phyloP scores from a whole-genome alignment of 306 rosid genomes.

The Cucumis cinereus region DNA sequence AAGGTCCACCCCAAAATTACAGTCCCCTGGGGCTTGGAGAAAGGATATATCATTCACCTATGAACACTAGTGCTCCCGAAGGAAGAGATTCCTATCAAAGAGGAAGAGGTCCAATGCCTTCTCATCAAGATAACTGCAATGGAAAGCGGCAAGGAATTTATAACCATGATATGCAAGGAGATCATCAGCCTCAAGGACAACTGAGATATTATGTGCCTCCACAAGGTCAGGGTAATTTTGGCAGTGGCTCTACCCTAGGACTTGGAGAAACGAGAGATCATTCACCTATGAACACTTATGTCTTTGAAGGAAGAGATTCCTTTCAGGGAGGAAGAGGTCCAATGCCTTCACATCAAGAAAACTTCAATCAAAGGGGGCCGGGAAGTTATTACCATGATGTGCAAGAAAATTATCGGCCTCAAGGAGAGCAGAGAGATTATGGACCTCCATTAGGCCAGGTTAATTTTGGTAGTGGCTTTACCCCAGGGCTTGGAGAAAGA shows the following conservation, averaged over 20 bases:
- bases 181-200: background rate
- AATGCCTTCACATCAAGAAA: too few species aligned
- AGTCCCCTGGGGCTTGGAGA: constrained; percentile 39
- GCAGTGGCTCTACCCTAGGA: constrained; percentile 11
- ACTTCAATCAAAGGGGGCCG: too few species aligned
- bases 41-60: constrained; percentile 27
- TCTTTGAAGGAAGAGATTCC: background rate
- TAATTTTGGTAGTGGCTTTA: too few species aligned
- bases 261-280: constrained; percentile 37
- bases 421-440: too few species aligned
- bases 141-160: constrained; percentile 17
- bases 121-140: constrained; percentile 33
- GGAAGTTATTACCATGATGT: too few species aligned
- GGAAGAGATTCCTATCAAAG: constrained; percentile 12
- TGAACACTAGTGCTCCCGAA: background rate
- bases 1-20: constrained; percentile 16
- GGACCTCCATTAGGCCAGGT: too few species aligned
- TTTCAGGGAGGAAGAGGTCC: constrained; percentile 16
- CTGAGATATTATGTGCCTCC: too few species aligned
- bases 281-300: constrained; percentile 1
- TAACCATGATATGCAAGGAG: constrained; percentile 21
- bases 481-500: too few species aligned
- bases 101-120: constrained; percentile 23
- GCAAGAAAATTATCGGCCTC: too few species aligned
- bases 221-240: too few species aligned